These are phyloP conservation scores for Suillus occidentalis DNA, from an alignment of 768 basidiomycete species.

Conservation along the genomic window DNA sequence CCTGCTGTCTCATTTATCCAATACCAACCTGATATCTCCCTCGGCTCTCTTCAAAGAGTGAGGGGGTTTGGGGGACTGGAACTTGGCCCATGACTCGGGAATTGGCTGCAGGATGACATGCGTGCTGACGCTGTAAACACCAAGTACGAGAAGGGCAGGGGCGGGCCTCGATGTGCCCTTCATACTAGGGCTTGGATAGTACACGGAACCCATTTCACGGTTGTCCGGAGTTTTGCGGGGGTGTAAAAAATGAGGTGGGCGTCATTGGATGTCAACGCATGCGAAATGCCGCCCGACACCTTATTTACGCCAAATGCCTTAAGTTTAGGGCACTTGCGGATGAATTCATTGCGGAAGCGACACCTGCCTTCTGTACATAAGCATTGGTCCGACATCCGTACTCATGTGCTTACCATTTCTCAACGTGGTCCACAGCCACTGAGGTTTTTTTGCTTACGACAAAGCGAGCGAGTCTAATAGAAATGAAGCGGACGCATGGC, in stretches of 20 bases:
- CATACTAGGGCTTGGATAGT: slow-evolving; percentile 13
- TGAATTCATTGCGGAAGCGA: background rate
- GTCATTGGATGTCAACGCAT: background rate
- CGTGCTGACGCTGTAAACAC: slow-evolving; percentile 24
- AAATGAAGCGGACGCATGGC: background rate
- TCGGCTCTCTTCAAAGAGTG: slow-evolving; percentile 7
- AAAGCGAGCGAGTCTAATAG: background rate
- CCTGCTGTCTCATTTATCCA: slow-evolving; percentile 20
- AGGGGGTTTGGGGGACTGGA: slow-evolving; percentile 13
- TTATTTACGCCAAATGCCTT: background rate
- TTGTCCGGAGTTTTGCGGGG: slow-evolving; percentile 16
- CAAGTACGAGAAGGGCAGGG: slow-evolving; percentile 22
- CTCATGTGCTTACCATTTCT: background rate
- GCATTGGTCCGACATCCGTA: background rate
- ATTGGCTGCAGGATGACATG: slow-evolving; percentile 32
- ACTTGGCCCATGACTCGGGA: slow-evolving; percentile 18
- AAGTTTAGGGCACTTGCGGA: background rate
- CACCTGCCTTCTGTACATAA: background rate
- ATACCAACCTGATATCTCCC: slow-evolving; percentile 9
- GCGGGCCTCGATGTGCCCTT: slow-evolving; percentile 10
- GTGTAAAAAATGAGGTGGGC: slow-evolving; percentile 18
- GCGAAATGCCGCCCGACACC: background rate
- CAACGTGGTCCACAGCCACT: background rate
- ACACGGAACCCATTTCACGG: slow-evolving; percentile 21
- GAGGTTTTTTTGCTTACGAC: background rate